A percentile compares a stretch with the other conserved stretches of the same genome.
phyloP scores from a whole-genome alignment of 306 rosid species.

The Spatholobus suberectus region DNA sequence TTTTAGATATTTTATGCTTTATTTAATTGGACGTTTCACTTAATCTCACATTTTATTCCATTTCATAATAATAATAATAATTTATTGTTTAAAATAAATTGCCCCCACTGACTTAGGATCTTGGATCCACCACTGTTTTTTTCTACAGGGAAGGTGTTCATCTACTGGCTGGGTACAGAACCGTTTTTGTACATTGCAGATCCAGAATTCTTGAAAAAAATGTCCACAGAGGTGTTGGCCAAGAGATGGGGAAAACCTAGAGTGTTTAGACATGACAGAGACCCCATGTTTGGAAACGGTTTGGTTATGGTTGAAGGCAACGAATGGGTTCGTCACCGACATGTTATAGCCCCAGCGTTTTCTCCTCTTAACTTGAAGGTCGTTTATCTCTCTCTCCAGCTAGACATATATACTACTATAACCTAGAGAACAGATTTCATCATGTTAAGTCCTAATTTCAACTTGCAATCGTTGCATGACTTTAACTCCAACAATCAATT shows the following conservation, averaged over 20 bases:
- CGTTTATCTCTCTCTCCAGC: conserved; percentile 16
- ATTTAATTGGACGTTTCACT: no score
- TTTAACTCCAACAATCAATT: not conserved
- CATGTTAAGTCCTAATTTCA: conserved; percentile 15
- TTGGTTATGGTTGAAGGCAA: conserved; percentile 77
- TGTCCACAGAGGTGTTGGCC: conserved; percentile 65
- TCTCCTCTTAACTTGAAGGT: conserved; percentile 74
- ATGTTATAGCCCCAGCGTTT: conserved; percentile 70
- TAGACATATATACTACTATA: not conserved
- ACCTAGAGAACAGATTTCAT: not conserved
- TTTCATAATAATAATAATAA: no score
- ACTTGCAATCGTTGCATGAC: not conserved
- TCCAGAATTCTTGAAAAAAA: conserved; percentile 67
- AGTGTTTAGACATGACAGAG: conserved; percentile 71
- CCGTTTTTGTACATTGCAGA: conserved; percentile 83
- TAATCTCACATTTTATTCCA: no score
- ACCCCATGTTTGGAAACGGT: conserved; percentile 83
- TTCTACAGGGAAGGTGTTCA: conserved; percentile 66
- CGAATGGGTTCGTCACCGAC: conserved; percentile 79
- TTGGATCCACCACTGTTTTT: no score
- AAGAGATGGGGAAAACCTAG: conserved; percentile 84
- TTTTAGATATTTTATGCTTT: no score
- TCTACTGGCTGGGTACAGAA: conserved; percentile 88
- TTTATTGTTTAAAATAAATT: no score
- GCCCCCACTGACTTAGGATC: no score